These are phyloP conservation scores for Starmerella sirachaensis DNA, from an alignment of 805 yeast species.

Conservation along the genomic window DNA sequence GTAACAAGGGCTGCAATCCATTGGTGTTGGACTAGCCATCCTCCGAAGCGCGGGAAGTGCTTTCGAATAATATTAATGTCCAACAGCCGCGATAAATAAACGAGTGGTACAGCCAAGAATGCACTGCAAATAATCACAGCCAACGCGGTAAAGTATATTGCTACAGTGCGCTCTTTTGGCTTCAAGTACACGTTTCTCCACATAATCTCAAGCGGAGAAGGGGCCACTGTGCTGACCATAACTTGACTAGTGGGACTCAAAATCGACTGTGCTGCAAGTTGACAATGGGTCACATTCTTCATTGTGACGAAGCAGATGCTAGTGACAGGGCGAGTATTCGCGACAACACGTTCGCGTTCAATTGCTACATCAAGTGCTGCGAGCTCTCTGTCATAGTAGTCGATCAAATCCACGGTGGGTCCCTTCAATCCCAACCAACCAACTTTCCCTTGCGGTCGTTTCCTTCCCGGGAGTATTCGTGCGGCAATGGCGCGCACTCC, in stretches of 20 bases:
- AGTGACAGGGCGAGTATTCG: slow-evolving; percentile 60
- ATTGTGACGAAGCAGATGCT: slow-evolving; percentile 89
- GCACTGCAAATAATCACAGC: slow-evolving; percentile 59
- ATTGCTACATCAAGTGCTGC: slow-evolving; percentile 63
- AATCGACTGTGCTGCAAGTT: slow-evolving; percentile 91
- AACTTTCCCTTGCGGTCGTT: slow-evolving; percentile 49
- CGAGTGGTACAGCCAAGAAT: slow-evolving; percentile 68
- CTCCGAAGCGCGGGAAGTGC: slow-evolving; percentile 75
- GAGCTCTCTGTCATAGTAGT: slow-evolving; percentile 56
- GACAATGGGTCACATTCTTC: slow-evolving; percentile 92
- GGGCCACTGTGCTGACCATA: slow-evolving; percentile 73
- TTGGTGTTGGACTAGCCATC: slow-evolving; percentile 46
- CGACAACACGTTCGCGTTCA: slow-evolving; percentile 40
- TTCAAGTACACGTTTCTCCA: slow-evolving; percentile 86
- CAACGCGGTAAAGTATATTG: slow-evolving; percentile 52
- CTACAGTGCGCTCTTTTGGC: slow-evolving; percentile 53
- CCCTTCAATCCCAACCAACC: slow-evolving; percentile 60
- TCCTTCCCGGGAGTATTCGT: slow-evolving; percentile 8
- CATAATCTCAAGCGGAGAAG: slow-evolving; percentile 89
- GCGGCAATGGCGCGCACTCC: slow-evolving; percentile 1
- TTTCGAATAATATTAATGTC: slow-evolving; percentile 65
- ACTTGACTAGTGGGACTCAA: slow-evolving; percentile 80
- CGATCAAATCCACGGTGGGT: slow-evolving; percentile 66
- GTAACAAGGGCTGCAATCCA: slow-evolving; percentile 75
- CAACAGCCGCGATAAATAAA: slow-evolving; percentile 70